Base-by-base conservation (phyloP, 106 monocot genomes). In the Phalaenopsis aphrodite region DNA sequence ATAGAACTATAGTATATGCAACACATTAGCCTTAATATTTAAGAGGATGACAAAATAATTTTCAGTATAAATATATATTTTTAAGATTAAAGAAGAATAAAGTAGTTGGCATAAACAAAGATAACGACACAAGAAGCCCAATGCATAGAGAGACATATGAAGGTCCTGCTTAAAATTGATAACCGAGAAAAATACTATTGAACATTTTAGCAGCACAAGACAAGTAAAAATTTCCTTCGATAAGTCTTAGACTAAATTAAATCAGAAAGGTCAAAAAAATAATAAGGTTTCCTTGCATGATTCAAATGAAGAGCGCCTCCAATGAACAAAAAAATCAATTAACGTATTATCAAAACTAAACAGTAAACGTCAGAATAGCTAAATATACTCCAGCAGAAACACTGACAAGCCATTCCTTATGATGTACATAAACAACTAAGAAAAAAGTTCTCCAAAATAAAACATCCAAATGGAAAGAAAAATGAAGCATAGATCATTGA, bases 1-100 rank as follows among this genome's bases (percentile, higher is more conserved):
- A 57, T 89, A 94, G 56, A 94, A 94, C 98, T 98, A 87, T 77
- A 92, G 55, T 4, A 86, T 7, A 81, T 39, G 17, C 7, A 48
- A 38, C 16, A 56, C 57, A 19, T n/a, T 36, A 58, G 24, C 41
- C 12, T 47, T 56, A 49, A 79, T 41, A 45, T 45, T 74, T 42
- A 76, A 76, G 5, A 48, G 4, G 8, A 76, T 21, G 24, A 47
- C 2, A 11, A 47, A 45, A 76, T 30, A 2, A 49, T 48, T 15
- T 69, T 39, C 68, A 74, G 8, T 74, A 42, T 1, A 74, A 45
- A 42, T 18, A n/a, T 5, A 74, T 9, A 45, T 42, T 74, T 42
- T 42, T 39, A 69, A 14, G 39, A 69, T 69, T 69, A n/a, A 45
- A 19, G 43, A 21, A 36, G 18, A 9, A 74, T 36, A 17, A 19